Evolutionary conservation across 257 asterid species (phyloP).

Genomic region (Catharanthus roseus): DNA sequence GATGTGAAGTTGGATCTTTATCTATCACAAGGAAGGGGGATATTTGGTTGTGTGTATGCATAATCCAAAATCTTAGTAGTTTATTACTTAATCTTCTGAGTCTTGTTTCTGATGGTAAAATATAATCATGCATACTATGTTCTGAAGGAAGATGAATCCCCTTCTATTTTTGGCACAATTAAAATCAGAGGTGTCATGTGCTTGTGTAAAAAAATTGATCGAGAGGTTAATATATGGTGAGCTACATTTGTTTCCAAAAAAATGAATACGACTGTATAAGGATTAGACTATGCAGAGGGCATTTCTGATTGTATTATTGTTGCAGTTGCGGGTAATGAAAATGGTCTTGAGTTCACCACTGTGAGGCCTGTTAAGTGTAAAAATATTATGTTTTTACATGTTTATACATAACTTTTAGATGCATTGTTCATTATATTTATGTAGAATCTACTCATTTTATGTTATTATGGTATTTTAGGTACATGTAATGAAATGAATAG

Average conservation of each 20-base stretch:
- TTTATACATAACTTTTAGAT: no score
- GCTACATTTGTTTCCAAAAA: slow-evolving; percentile 29
- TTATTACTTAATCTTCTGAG: slow-evolving; percentile 11
- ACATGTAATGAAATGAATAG: no score
- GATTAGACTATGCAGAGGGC: slow-evolving; percentile 4
- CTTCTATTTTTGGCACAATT: slow-evolving; percentile 91
- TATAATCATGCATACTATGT: slow-evolving; percentile 80
- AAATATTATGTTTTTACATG: no score
- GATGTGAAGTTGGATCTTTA: no score
- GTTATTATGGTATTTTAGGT: no score
- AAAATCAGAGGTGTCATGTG: slow-evolving; percentile 97
- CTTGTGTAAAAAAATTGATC: slow-evolving; percentile 88
- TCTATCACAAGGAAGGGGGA: no score
- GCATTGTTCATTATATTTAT: no score
- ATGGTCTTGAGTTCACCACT: slow-evolving; percentile 83
- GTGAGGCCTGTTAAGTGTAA: slow-evolving; percentile 98
- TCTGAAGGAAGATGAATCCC: slow-evolving; percentile 76
- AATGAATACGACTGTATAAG: slow-evolving; percentile 17
- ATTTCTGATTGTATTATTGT: slow-evolving; percentile 18
- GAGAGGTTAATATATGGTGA: slow-evolving; percentile 92
- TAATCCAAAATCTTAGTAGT: background rate
- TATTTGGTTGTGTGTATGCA: background rate
- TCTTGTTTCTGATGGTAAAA: slow-evolving; percentile 24
- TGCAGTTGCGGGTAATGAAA: slow-evolving; percentile 97
- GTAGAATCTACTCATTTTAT: no score